Conservation (phyloP, 2,329 filamentous ascomycete genomes). For the Sarocladium strictum region DNA sequence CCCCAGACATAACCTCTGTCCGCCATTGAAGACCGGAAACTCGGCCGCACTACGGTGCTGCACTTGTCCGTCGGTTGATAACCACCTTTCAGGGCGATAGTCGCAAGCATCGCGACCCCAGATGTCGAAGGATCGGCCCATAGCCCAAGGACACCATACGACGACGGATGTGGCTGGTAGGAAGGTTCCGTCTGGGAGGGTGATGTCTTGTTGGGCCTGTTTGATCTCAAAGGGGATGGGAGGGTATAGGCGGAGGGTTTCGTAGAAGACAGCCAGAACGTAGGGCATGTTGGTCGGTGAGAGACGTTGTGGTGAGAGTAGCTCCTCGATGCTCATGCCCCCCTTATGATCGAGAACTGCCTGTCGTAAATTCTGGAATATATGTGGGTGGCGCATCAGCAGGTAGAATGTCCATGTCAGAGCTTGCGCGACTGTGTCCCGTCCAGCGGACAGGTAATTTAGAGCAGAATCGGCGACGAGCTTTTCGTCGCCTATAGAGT, state of each 20-base stretch:
- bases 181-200: constrained; percentile 54
- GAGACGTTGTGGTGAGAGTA: constrained; percentile 23
- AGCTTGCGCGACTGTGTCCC: constrained; percentile 60
- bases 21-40: constrained; percentile 61
- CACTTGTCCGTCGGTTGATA: constrained; percentile 36
- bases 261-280: constrained; percentile 56
- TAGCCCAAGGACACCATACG: constrained; percentile 59
- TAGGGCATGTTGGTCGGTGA: constrained; percentile 44
- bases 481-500: constrained; percentile 47
- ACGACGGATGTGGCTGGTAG: constrained; percentile 49
- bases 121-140: constrained; percentile 49
- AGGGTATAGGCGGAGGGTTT: constrained; percentile 55
- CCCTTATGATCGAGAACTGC: constrained; percentile 28
- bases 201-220: constrained; percentile 45
- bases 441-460: constrained; percentile 59
- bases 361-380: constrained; percentile 32
- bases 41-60: constrained; percentile 42
- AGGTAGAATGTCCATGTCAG: constrained; percentile 60
- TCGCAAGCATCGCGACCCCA: constrained; percentile 52
- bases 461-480: constrained; percentile 58
- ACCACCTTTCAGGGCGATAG: constrained; percentile 54
- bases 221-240: constrained; percentile 63
- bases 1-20: constrained; percentile 53
- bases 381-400: constrained; percentile 44
- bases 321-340: constrained; percentile 11